Evolutionary conservation across 1,284 basidiomycete genomes (phyloP).

Genomic region (Moesziomyces sp.): DNA sequence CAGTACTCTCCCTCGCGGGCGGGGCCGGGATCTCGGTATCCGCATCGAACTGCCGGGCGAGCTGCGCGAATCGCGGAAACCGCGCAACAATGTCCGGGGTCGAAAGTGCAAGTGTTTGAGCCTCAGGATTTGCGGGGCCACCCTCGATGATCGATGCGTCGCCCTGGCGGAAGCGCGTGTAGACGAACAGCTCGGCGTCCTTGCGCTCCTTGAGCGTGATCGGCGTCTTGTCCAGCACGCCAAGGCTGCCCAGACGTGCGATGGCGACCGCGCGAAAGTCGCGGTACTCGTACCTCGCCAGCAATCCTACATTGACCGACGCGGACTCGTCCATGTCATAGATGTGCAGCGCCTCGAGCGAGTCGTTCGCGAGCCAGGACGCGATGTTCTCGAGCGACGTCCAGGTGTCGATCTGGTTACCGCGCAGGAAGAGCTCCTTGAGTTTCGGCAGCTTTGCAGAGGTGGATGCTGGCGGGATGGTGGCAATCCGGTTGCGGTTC

Average conservation of each 20-base stretch:
- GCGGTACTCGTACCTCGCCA: conserved; percentile 60
- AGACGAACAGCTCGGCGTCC: conserved; percentile 82
- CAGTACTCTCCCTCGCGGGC: not conserved
- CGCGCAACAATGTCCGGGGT: conserved; percentile 2
- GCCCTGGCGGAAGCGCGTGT: conserved; percentile 18
- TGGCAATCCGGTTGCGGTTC: conserved; percentile 74
- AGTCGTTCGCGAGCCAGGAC: conserved; percentile 74
- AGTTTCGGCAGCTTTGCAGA: conserved; percentile 68
- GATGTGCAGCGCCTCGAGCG: conserved; percentile 21
- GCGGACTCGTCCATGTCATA: conserved; percentile 10
- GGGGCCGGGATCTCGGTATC: not conserved
- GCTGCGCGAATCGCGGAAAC: conserved; percentile 35
- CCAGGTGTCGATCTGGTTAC: conserved; percentile 77
- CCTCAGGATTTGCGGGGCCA: not conserved
- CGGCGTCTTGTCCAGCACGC: conserved; percentile 77
- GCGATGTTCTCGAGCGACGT: conserved; percentile 77
- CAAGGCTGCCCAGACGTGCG: conserved; percentile 77
- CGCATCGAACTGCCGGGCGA: conserved; percentile 23
- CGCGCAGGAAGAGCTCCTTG: conserved; percentile 75
- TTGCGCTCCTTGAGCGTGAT: conserved; percentile 78
- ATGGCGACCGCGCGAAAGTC: conserved; percentile 77
- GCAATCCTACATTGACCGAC: not conserved
- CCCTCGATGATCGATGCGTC: conserved; percentile 34
- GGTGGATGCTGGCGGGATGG: conserved; percentile 70
- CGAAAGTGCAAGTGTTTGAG: conserved; percentile 1